A percentile compares a stretch with the other conserved stretches of the same genome.
Conservation (phyloP, 208 protist genomes). For the Strigomonas galati region DNA sequence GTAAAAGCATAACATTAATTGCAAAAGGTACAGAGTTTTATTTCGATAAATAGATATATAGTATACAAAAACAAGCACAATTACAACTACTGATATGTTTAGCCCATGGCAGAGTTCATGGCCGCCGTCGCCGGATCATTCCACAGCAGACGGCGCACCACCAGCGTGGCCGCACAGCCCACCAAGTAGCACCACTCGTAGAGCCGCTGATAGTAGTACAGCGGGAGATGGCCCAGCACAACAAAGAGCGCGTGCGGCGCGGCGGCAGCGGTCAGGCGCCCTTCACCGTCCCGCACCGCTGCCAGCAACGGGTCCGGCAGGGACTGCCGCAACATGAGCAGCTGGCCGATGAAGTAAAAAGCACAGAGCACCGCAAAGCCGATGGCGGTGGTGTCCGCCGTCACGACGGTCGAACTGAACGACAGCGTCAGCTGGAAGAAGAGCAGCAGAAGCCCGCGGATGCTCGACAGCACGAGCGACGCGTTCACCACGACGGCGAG, state of each 20-base stretch:
- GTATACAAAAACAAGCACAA: background rate
- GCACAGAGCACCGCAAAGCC: slow-evolving; percentile 62
- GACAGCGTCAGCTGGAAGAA: slow-evolving; percentile 73
- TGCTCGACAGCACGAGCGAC: slow-evolving; percentile 60
- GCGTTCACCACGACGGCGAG: slow-evolving; percentile 63
- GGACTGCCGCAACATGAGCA: slow-evolving; percentile 62
- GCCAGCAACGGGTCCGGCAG: slow-evolving; percentile 4
- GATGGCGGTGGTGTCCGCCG: slow-evolving; percentile 57
- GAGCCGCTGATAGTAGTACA: slow-evolving; percentile 67
- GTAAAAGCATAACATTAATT: too few species aligned
- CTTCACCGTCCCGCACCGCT: background rate
- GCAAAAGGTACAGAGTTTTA: background rate
- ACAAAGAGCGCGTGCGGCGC: slow-evolving; percentile 26
- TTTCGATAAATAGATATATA: background rate
- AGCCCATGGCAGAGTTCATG: slow-evolving; percentile 23
- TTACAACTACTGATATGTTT: background rate
- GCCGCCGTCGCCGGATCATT: slow-evolving; percentile 23
- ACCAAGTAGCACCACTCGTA: slow-evolving; percentile 66
- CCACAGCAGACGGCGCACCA: slow-evolving; percentile 40
- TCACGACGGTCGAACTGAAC: slow-evolving; percentile 42
- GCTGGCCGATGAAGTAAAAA: slow-evolving; percentile 69
- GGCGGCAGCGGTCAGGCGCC: slow-evolving; percentile 3
- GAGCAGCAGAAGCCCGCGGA: slow-evolving; percentile 75
- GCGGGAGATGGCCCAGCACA: slow-evolving; percentile 42
- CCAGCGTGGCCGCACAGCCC: slow-evolving; percentile 26